Evolutionary conservation across 345 rosid genomes (phyloP), one percentile per base, ranked within the genome.

Genomic region (Atalantia buxifolia): DNA sequence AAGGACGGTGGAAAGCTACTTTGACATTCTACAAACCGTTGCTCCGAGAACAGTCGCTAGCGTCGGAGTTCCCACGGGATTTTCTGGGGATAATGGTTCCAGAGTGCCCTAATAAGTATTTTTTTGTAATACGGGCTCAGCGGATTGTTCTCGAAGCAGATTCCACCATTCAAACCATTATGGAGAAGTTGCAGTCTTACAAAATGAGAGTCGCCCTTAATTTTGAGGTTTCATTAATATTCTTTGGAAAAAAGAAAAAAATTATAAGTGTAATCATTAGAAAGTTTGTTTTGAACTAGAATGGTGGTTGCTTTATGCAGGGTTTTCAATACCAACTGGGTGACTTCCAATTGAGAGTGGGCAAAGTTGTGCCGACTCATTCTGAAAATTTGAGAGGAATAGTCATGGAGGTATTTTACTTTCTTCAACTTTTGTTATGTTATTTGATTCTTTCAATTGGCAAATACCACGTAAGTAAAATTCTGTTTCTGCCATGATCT

Each of bases 121-220:
- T 90, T 67, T 93, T 95, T 84, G 84, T 94, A 24, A 88, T 92
- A 55, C 87, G 92, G 50, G 84, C 72, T 56, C 96, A 91, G 72
- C 87, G 91, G 84, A 84, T 94, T 27, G 91, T 95, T 8, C 75
- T 92, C 2, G 98, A 95, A 74, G 90, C 95, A 1, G 99, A 93
- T 86, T 84, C 93, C 2, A 85, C 96, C 3, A 91, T 95, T 81
- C 98, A 92, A 75, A 79, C 80, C 61, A 93, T 93, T 35, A 95
- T 95, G 99, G 99, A 95, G 91, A 95, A 92, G 79, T 86, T 95
- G 85, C 98, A 95, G 74, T 93, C 97, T 72, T 93, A 92, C 81
- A 93, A 89, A 83, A 89, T 95, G 0, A 90, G 93, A 69, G 87
- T 92, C 9, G 89, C 96, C 0, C 92, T 95, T 66, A 85, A 85